These are phyloP conservation scores for Heterobasidion occidentale DNA, from an alignment of 1,284 basidiomycete genomes.

Conservation along the genomic window DNA sequence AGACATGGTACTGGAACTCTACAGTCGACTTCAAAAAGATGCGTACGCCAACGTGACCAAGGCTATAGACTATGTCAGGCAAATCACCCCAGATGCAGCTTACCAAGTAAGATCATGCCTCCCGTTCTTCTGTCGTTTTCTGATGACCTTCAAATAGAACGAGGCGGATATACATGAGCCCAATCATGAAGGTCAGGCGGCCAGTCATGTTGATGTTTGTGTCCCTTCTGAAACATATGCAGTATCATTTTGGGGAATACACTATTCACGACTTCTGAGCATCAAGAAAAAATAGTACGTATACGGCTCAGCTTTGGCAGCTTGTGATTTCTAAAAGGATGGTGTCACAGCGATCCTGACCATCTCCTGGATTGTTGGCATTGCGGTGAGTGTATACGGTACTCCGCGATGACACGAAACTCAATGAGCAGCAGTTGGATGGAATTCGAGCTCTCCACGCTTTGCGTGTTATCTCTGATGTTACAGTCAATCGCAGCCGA, in stretches of 20 bases:
- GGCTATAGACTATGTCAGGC: conserved; percentile 14
- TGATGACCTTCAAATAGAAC: conserved; percentile 1
- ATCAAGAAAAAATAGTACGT: conserved; percentile 13
- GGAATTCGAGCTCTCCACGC: not conserved
- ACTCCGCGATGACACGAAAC: not conserved
- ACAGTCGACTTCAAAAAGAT: conserved; percentile 12
- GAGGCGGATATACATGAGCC: conserved; percentile 10
- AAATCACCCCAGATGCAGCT: conserved; percentile 16
- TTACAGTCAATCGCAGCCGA: no score
- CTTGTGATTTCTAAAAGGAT: not conserved
- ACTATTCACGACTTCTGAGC: conserved; percentile 7
- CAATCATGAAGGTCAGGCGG: conserved; percentile 6
- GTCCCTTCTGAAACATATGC: not conserved
- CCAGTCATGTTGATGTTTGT: no score
- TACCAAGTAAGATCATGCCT: conserved; percentile 2
- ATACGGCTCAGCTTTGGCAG: not conserved
- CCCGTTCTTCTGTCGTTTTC: not conserved
- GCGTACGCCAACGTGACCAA: conserved; percentile 11
- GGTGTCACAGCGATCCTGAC: not conserved
- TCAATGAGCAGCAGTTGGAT: not conserved
- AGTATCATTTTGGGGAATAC: conserved; percentile 10
- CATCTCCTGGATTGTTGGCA: conserved; percentile 4
- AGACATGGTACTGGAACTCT: conserved; percentile 18
- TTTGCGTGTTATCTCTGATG: not conserved
- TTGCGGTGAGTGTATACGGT: not conserved